Base-by-base conservation (phyloP, 495 filamentous ascomycete genomes). In the Saxophila tyrrhenica region DNA sequence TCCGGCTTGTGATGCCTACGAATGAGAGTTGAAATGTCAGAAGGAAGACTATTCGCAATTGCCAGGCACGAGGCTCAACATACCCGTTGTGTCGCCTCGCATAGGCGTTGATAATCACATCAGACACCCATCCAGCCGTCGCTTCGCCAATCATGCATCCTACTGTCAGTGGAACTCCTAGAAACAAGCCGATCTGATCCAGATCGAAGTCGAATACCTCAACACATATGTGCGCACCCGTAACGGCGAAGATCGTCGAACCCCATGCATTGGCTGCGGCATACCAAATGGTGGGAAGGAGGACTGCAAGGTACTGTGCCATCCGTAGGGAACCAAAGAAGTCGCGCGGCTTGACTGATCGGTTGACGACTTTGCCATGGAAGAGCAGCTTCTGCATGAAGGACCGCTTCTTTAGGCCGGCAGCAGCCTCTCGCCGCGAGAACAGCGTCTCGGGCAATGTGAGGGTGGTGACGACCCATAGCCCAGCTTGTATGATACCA, bases 371-470 rank as follows among this genome's bases (percentile, higher is more conserved):
- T 35, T 13, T 35, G 7, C 29, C 29, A 35, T 13, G 29, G 29
- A 35, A 35, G 7, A 35, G 29, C 29, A 35, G 5, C 5, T 35
- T 35, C 5, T 35, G 29, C 5, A 35, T 5, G 13, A 7, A 35
- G 7, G 29, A 49, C 13, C 45, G 50, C 10, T 51, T 54, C 5
- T 54, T 55, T 2, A 55, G 60, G 7, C 29, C 29, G 32, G 41
- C 52, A 58, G 21, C 51, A 51, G 19, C 53, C 48, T 35, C 17
- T 35, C 0, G n/a, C n/a, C 57, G 65, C 9, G 56, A 57, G 51
- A 60, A 69, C 1, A 68, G 59, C 15, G 67, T 69, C 52, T 69
- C 65, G 13, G 67, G 65, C 1, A 69, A 60, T 21, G 57, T 60
- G 17, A 67, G 60, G n/a, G 66, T 25, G 41, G 57, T 56, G 17